Evolutionary conservation across 441 rosid species (phyloP).

Genomic region (Gossypium davidsonii): DNA sequence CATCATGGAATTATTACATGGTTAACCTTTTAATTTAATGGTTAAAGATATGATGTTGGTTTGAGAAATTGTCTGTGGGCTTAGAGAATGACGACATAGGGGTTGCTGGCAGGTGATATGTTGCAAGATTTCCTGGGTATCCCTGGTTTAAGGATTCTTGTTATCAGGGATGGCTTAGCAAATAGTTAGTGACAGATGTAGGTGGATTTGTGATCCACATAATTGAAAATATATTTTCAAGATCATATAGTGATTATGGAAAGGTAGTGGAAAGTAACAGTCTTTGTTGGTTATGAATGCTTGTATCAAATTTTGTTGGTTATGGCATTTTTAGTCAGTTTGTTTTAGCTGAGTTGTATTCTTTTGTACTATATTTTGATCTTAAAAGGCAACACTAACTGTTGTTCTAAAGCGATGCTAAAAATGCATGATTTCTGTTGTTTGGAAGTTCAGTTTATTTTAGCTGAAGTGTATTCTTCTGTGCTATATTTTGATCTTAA

Average conservation of each 20-base stretch:
- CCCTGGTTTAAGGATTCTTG: background rate
- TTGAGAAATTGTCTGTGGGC: background rate
- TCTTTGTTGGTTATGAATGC: too few species aligned
- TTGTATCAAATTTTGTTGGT: background rate
- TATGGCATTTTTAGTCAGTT: background rate
- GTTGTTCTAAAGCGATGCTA: background rate
- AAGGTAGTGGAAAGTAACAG: background rate
- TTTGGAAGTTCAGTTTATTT: background rate
- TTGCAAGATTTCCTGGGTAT: conserved; percentile 1
- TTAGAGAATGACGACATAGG: background rate
- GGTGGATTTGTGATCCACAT: background rate
- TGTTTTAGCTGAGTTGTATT: background rate
- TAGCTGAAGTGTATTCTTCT: background rate
- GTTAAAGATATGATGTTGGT: background rate
- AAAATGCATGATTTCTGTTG: too few species aligned
- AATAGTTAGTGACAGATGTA: background rate
- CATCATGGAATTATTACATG: background rate
- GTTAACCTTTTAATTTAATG: conserved; percentile 4
- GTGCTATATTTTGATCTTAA: background rate
- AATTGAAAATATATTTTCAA: background rate
- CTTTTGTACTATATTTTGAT: conserved; percentile 8
- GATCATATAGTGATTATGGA: background rate
- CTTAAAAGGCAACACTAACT: background rate
- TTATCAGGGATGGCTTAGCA: background rate
- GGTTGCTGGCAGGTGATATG: background rate